Percentiles rank a stretch among this genome's conserved stretches.
Evolutionary conservation across 148 eudicot genomes (phyloP).

Genomic region (Vaccinium darrowii): DNA sequence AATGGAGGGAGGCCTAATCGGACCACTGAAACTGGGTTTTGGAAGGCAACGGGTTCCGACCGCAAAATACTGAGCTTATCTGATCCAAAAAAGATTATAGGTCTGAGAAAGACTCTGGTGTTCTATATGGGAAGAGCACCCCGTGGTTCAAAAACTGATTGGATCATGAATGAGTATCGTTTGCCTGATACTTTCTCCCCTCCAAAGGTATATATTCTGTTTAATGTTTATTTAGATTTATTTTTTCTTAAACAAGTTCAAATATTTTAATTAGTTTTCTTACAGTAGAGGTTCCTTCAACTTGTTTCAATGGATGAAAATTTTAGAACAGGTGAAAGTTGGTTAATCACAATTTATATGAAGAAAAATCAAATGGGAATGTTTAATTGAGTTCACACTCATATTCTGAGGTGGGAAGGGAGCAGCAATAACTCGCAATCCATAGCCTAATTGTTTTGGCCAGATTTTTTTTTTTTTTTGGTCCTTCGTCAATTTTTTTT

Average conservation of each 20-base stretch:
- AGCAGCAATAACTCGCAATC: too few relatives aligned
- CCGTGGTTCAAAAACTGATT: conserved; percentile 68
- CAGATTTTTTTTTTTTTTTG: too few relatives aligned
- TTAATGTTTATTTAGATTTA: not conserved
- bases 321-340: too few relatives aligned
- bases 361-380: too few relatives aligned
- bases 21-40: conserved; percentile 73
- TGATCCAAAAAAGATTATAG: conserved; percentile 56
- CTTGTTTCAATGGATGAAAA: too few relatives aligned
- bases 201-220: conserved; percentile 40
- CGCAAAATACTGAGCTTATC: conserved; percentile 52
- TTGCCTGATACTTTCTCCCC: conserved; percentile 43
- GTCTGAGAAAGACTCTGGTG: conserved; percentile 74
- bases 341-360: too few relatives aligned
- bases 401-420: too few relatives aligned
- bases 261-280: too few relatives aligned
- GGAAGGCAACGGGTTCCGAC: conserved; percentile 98
- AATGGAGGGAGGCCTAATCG: conserved; percentile 86
- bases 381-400: too few relatives aligned
- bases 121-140: conserved; percentile 90
- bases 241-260: not conserved
- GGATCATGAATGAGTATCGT: conserved; percentile 94
- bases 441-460: too few relatives aligned
- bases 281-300: too few relatives aligned
- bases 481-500: too few relatives aligned